Base-by-base conservation (phyloP, 2,329 filamentous ascomycete species). In the Fusarium udum region DNA sequence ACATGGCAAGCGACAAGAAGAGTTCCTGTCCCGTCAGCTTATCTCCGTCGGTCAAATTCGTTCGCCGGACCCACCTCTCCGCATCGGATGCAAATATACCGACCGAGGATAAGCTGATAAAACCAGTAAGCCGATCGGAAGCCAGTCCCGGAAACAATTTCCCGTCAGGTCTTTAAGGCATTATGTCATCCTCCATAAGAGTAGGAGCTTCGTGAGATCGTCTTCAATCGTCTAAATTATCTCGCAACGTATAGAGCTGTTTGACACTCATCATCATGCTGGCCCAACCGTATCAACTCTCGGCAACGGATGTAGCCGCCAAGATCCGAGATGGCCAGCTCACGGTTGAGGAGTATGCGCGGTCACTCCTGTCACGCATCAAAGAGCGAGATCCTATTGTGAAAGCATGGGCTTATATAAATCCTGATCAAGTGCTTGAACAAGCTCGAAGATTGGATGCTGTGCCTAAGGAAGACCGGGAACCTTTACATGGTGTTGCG, bases 261-360 rank as follows among this genome's bases (percentile, higher is more conserved):
- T 34, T 12, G 2, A 12, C 6, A 20, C 6, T 20, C 2, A 5
- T 22, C 13, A 11, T 0, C n/a, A 68, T 68, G 56, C 8, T 20
- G 1, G 14, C 32, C 1, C 46, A 68, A 28, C 26, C 42, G 1
- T 63, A 68, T 18, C 49, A 43, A n/a, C 36, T 68, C 6, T 68
- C 65, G 7, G 65, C 65, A 20, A 62, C 56, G 2, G 48, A 49
- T 0, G 56, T 31, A 1, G 59, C 36, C 3, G 37, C 42, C 12
- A 68, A 36, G 15, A 55, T 55, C 4, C 37, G 56, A n/a, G 56
- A 68, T n/a, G 65, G 48, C 7, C 42, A 68, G 8, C n/a, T 68
- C 0, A 36, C 42, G 1, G 80, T 83, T 24, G 79, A 64, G 34
- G 34, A 24, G 7, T 72, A 72, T 13, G 69, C 49, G 0, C 24